Percentiles rank a stretch among this genome's conserved stretches.
Conservation (phyloP, 1,284 basidiomycete genomes). For the Naganishia cerealis region DNA sequence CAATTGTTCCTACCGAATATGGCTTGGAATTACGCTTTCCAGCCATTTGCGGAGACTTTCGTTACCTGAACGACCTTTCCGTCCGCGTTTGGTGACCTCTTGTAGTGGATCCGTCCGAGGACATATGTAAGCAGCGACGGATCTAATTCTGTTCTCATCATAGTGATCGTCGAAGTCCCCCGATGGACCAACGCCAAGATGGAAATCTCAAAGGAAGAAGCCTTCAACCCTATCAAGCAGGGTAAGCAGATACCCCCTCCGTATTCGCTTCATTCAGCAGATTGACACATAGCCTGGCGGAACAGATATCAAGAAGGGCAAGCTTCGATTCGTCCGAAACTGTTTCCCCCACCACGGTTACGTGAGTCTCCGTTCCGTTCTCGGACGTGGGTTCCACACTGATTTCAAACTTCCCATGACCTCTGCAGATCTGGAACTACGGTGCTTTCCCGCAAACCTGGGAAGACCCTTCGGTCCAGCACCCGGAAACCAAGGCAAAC, state of each 20-base stretch:
- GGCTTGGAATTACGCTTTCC: slow-evolving; percentile 21
- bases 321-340: slow-evolving; percentile 96
- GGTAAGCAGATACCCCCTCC: slow-evolving; percentile 42
- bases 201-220: slow-evolving; percentile 96
- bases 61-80: slow-evolving; percentile 22
- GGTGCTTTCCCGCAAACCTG: slow-evolving; percentile 98
- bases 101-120: no score
- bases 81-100: not conserved
- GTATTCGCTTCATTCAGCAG: not conserved
- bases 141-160: not conserved
- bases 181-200: slow-evolving; percentile 99
- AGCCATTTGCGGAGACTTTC: slow-evolving; percentile 27
- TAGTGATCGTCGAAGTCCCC: slow-evolving; percentile 92
- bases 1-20: slow-evolving; percentile 31
- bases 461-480: slow-evolving; percentile 86
- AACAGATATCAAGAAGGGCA: slow-evolving; percentile 63
- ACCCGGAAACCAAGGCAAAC: slow-evolving; percentile 97
- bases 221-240: slow-evolving; percentile 99
- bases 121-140: not conserved
- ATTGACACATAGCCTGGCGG: not conserved
- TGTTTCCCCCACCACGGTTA: slow-evolving; percentile 99
- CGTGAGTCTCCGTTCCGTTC: slow-evolving; percentile 36
- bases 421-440: slow-evolving; percentile 83
- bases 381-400: slow-evolving; percentile 35
- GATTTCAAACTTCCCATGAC: slow-evolving; percentile 23